Conservation (phyloP, 495 filamentous ascomycete species). For the Penicillium arizonense region DNA sequence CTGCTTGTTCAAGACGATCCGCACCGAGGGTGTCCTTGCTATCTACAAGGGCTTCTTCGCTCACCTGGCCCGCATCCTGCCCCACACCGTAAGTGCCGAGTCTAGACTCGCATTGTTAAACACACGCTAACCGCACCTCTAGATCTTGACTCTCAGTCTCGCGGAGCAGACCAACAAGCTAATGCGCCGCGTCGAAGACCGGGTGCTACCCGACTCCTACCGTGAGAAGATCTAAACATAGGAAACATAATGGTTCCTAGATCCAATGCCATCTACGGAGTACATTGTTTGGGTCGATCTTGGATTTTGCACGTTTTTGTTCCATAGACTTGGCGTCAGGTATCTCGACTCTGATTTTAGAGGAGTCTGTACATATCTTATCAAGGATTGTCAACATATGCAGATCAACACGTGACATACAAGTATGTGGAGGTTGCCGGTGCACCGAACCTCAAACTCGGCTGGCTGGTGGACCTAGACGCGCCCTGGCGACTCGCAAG, state of each 20-base stretch:
- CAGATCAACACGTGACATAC: background rate
- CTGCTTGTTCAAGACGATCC: slow-evolving; percentile 86
- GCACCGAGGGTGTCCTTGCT: slow-evolving; percentile 85
- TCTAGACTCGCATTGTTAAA: background rate
- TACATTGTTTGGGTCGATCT: slow-evolving; percentile 1
- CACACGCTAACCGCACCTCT: slow-evolving; percentile 12
- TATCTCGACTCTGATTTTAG: background rate
- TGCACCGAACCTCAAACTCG: slow-evolving; percentile 5
- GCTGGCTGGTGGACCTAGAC: slow-evolving; percentile 13
- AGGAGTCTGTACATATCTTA: background rate
- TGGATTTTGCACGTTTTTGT: background rate
- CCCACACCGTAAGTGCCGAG: slow-evolving; percentile 70
- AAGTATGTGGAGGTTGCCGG: slow-evolving; percentile 6
- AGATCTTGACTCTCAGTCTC: slow-evolving; percentile 86
- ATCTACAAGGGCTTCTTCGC: slow-evolving; percentile 99
- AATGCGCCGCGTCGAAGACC: slow-evolving; percentile 73
- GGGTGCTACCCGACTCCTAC: slow-evolving; percentile 52
- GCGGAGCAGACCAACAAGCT: slow-evolving; percentile 97
- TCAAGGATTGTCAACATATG: background rate
- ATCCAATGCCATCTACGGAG: background rate
- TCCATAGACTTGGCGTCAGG: slow-evolving; percentile 10
- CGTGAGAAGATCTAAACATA: slow-evolving; percentile 44
- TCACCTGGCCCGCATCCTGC: slow-evolving; percentile 89
- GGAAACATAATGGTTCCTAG: background rate
- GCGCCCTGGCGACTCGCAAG: background rate